Evolutionary conservation across 176 grass and related monocot genomes (phyloP), one percentile per base, ranked within the genome.

Genomic region (Hyparrhenia diplandra): DNA sequence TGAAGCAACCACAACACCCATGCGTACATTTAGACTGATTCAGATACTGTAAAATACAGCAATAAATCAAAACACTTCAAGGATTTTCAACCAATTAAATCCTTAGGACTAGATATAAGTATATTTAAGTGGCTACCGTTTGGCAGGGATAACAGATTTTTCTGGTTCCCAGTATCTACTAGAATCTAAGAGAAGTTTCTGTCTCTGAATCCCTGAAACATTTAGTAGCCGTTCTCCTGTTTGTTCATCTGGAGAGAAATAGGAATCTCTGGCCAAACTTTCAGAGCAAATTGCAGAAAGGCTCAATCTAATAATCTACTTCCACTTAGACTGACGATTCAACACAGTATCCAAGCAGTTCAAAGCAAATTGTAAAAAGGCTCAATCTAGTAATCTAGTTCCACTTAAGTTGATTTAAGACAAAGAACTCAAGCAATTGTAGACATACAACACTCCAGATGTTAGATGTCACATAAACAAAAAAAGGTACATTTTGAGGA

Each of bases 1-100:
- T 98, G 73, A 66, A 79, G 8, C 18, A 86, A 74, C 51, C 16
- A 74, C 17, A 88, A 14, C 4, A 30, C 5, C 28, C n/a, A 63
- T 18, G 36, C 16, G 28, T 64, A 39, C 25, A 4, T 40, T 67
- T 34, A 83, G 58, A 58, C 72, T 25, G 10, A 46, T 66, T 27
- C 10, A 31, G 13, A 28, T n/a, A n/a, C 67, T 28, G 68, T 3
- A 64, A 45, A 4, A 64, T 21, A 67, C 20, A 71, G 18, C 29
- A 62, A 14, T 54, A 71, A 3, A 46, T 11, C 24, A 16, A 35
- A 46, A 18, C 5, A 55, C n/a, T n/a, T n/a, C n/a, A n/a, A 76
- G 1, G 16, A 35, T 29, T 59, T 57, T 61, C 51, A 77, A 61
- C 58, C 41, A 60, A 58, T 21, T 66, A 3, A 46, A 69, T 55